Percentiles rank a stretch among this genome's conserved stretches.
phyloP scores from a whole-genome alignment of 2,329 filamentous ascomycete genomes.

The Spiromastix sp. region DNA sequence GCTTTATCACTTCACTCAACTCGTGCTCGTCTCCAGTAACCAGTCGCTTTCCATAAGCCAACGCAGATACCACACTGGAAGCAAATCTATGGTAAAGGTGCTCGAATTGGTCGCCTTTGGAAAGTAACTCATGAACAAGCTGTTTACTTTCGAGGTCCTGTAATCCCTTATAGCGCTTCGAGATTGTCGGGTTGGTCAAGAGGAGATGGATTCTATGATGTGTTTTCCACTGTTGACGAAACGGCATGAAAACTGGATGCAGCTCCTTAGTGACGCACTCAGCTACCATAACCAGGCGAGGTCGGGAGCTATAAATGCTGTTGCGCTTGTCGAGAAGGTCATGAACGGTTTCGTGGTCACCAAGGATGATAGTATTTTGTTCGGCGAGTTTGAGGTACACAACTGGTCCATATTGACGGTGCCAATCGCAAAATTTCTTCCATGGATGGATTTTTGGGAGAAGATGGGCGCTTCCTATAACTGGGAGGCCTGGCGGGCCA shows the following conservation, averaged over 20 bases:
- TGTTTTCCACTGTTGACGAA: constrained; percentile 7
- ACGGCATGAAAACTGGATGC: constrained; percentile 8
- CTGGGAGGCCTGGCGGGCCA: constrained; percentile 41
- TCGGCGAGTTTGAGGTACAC: constrained; percentile 44
- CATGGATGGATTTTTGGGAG: constrained; percentile 36
- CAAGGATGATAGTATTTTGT: constrained; percentile 38
- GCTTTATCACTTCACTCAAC: constrained; percentile 8
- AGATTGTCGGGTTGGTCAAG: constrained; percentile 6
- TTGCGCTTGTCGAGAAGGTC: constrained; percentile 44
- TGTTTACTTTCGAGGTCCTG: constrained; percentile 11
- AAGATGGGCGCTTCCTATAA: constrained; percentile 44
- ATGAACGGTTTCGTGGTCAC: constrained; percentile 36
- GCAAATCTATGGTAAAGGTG: constrained; percentile 7
- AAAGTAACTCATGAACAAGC: constrained; percentile 10
- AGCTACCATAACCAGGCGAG: constrained; percentile 9
- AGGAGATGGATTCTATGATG: constrained; percentile 9
- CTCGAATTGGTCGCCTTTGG: constrained; percentile 7
- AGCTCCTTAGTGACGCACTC: constrained; percentile 6
- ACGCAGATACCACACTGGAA: constrained; percentile 7
- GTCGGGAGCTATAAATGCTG: constrained; percentile 40
- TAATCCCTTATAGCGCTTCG: constrained; percentile 7
- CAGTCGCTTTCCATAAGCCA: constrained; percentile 13
- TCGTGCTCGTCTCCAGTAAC: constrained; percentile 2
- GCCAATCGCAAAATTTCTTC: constrained; percentile 43
- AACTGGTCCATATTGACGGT: constrained; percentile 39